These are phyloP conservation scores for Serendipita sp. DNA, from an alignment of 768 basidiomycete species.

Conservation along the genomic window DNA sequence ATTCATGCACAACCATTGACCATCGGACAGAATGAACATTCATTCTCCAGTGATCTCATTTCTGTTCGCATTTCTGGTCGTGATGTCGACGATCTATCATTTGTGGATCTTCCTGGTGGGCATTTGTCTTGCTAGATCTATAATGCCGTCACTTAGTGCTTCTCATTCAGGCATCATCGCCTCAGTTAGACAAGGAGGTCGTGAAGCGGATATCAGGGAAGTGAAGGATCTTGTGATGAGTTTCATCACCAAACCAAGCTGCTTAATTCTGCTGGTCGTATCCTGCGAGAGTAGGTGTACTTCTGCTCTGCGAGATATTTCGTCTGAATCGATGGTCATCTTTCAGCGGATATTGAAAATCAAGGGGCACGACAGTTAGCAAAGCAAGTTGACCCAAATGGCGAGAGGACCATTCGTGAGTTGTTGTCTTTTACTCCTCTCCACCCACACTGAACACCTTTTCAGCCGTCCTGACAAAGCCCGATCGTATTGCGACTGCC, in stretches of 20 bases:
- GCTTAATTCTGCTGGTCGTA: conserved; percentile 41
- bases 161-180: conserved; percentile 35
- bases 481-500: conserved; percentile 43
- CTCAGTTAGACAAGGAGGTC: conserved; percentile 32
- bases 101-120: conserved; percentile 46
- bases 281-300: conserved; percentile 43
- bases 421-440: neutral
- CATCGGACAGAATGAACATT: neutral
- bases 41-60: conserved; percentile 40
- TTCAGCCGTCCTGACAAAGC: conserved; percentile 57
- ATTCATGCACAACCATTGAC: neutral
- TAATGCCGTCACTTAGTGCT: neutral
- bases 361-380: conserved; percentile 55
- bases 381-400: conserved; percentile 40
- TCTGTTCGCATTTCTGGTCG: conserved; percentile 42
- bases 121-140: neutral
- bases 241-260: conserved; percentile 46
- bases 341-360: conserved; percentile 60
- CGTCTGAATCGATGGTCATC: conserved; percentile 14
- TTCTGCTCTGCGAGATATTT: neutral
- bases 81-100: conserved; percentile 45
- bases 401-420: conserved; percentile 56
- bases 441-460: neutral
- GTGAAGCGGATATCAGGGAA: conserved; percentile 39
- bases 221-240: conserved; percentile 39